phyloP scores from a whole-genome alignment of 352 stramenopile species.

The Globisporangium okanoganense region DNA sequence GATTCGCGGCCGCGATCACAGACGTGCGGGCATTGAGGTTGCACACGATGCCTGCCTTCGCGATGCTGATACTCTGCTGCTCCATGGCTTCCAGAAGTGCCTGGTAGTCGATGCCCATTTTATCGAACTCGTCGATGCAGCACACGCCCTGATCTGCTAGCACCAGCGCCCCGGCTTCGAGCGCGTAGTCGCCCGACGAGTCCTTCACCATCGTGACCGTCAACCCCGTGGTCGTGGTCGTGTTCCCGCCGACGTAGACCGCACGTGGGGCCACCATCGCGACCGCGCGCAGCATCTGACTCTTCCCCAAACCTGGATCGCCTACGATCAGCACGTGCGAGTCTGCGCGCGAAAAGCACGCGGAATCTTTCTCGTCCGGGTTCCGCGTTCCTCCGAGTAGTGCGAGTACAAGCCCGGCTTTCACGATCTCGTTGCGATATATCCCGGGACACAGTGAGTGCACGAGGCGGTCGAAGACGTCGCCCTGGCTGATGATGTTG shows the following conservation, averaged over 20 bases:
- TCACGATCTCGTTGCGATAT: conserved; percentile 98
- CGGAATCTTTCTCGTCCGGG: conserved; percentile 47
- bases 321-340: conserved; percentile 96
- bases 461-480: conserved; percentile 94
- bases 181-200: conserved; percentile 85
- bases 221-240: conserved; percentile 92
- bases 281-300: conserved; percentile 91
- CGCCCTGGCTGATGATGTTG: conserved; percentile 83
- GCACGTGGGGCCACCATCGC: conserved; percentile 89
- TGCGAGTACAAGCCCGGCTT: conserved; percentile 93
- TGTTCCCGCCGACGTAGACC: conserved; percentile 98
- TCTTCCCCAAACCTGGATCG: conserved; percentile 95
- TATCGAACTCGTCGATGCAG: conserved; percentile 99
- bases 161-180: conserved; percentile 91
- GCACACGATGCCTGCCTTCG: conserved; percentile 91
- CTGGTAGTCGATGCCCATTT: conserved; percentile 92
- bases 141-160: conserved; percentile 95
- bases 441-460: conserved; percentile 95
- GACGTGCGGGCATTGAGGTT: conserved; percentile 93
- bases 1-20: conserved; percentile 97
- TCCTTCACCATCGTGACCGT: conserved; percentile 97
- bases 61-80: conserved; percentile 97
- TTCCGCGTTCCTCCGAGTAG: conserved; percentile 92
- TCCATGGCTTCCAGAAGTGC: conserved; percentile 98
- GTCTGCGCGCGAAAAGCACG: conserved; percentile 86